phyloP scores from a whole-genome alignment of 768 basidiomycete species.

The Boletus vermiculosoides region DNA sequence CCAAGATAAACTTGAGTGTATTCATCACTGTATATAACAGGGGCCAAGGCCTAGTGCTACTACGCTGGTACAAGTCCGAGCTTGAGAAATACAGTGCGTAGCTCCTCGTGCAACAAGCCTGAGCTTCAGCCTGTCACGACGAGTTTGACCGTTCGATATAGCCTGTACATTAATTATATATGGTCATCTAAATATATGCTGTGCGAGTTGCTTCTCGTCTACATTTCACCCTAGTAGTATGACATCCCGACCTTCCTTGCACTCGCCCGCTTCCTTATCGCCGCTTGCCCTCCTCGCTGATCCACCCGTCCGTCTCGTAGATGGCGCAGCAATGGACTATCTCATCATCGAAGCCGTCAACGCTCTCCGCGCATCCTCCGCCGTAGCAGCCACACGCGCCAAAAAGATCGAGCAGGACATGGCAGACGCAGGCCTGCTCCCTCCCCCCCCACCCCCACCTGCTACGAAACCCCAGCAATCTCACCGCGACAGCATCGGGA shows the following conservation, averaged over 20 bases:
- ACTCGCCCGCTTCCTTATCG: slow-evolving; percentile 20
- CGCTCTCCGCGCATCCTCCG: slow-evolving; percentile 71
- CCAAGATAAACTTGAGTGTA: too few relatives aligned
- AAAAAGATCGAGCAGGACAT: slow-evolving; percentile 76
- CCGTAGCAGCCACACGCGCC: slow-evolving; percentile 63
- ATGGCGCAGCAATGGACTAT: slow-evolving; percentile 77
- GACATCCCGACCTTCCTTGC: slow-evolving; percentile 21
- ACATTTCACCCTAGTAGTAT: neutral
- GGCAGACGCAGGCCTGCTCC: slow-evolving; percentile 73
- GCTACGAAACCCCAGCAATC: slow-evolving; percentile 35
- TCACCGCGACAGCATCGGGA: slow-evolving; percentile 37
- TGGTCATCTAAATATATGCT: neutral
- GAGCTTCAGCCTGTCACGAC: too few relatives aligned
- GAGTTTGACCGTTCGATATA: too few relatives aligned
- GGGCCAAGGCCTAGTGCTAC: too few relatives aligned
- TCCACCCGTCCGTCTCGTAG: slow-evolving; percentile 58
- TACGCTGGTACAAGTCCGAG: too few relatives aligned
- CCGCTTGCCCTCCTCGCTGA: slow-evolving; percentile 57
- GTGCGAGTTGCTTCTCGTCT: too few relatives aligned
- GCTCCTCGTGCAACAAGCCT: too few relatives aligned
- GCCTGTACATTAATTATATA: too few relatives aligned
- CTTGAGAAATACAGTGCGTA: too few relatives aligned
- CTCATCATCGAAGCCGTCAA: slow-evolving; percentile 80
- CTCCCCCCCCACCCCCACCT: slow-evolving; percentile 45
- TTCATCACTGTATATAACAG: too few relatives aligned